Conservation (phyloP, 495 filamentous ascomycete genomes). For the Copromyces sp. region DNA sequence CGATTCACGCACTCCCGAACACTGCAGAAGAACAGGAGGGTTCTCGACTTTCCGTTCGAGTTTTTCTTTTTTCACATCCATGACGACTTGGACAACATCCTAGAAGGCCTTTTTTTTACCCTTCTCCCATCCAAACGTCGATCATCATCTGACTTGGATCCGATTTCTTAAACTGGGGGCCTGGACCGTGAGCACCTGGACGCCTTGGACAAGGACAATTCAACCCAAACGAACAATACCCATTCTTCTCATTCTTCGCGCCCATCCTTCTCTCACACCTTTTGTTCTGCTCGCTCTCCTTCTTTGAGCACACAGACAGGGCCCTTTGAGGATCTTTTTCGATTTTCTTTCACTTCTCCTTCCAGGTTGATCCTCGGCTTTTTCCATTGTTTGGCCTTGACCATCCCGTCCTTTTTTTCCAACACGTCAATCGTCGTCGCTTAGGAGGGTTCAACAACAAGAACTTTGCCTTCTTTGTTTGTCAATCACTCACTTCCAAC, state of each 20-base stretch:
- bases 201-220: neutral
- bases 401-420: neutral
- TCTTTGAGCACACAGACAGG: neutral
- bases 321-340: neutral
- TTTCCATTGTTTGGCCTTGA: constrained; percentile 17
- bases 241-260: neutral
- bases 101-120: neutral
- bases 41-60: neutral
- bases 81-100: neutral
- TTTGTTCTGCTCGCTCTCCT: constrained; percentile 15
- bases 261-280: constrained; percentile 22
- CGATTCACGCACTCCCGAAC: neutral
- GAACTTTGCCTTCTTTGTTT: constrained; percentile 10
- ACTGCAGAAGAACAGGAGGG: neutral
- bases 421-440: neutral
- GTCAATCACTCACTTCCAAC: neutral
- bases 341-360: constrained; percentile 18
- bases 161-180: neutral
- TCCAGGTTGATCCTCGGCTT: constrained; percentile 46
- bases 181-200: neutral
- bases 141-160: neutral
- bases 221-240: neutral
- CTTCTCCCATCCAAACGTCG: neutral
- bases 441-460: neutral
- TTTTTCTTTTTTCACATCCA: neutral